These are phyloP conservation scores for Echium plantagineum DNA, from an alignment of 257 asterid genomes.

Conservation along the genomic window DNA sequence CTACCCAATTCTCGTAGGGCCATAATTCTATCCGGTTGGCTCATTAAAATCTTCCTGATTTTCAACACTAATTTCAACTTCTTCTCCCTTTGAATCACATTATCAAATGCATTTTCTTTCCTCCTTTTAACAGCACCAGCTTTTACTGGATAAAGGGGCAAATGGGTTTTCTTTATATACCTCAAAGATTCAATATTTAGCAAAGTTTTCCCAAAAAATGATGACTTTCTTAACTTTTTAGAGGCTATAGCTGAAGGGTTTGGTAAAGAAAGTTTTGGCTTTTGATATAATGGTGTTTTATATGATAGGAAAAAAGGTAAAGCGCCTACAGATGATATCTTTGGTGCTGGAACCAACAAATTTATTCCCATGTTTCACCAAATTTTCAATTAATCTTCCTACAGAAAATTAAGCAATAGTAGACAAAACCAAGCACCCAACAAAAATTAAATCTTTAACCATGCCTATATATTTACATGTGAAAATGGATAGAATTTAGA, in stretches of 20 bases:
- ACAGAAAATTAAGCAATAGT: not conserved
- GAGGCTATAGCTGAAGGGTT: slow-evolving; percentile 19
- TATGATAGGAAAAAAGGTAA: slow-evolving; percentile 41
- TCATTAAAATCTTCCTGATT: slow-evolving; percentile 75
- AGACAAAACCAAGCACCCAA: slow-evolving; percentile 10
- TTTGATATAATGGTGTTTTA: slow-evolving; percentile 29
- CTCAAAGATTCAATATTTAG: slow-evolving; percentile 19
- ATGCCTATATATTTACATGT: not conserved
- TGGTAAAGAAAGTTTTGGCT: slow-evolving; percentile 24
- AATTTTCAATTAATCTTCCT: slow-evolving; percentile 11
- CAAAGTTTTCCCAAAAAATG: slow-evolving; percentile 40
- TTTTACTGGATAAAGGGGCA: slow-evolving; percentile 27
- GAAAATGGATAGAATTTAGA: not conserved
- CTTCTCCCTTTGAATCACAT: slow-evolving; percentile 93
- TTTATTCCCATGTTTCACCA: slow-evolving; percentile 48
- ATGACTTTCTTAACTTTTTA: slow-evolving; percentile 24
- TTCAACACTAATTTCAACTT: slow-evolving; percentile 77
- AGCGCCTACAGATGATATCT: slow-evolving; percentile 31
- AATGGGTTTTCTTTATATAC: slow-evolving; percentile 23
- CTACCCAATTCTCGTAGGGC: slow-evolving; percentile 70
- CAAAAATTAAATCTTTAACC: slow-evolving; percentile 4
- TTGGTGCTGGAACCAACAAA: slow-evolving; percentile 38
- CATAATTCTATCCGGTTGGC: slow-evolving; percentile 83
- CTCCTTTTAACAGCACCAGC: slow-evolving; percentile 81
- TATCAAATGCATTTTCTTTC: slow-evolving; percentile 83